Base-by-base conservation (phyloP, 352 stramenopile genomes). In the Phytophthora hybrid region DNA sequence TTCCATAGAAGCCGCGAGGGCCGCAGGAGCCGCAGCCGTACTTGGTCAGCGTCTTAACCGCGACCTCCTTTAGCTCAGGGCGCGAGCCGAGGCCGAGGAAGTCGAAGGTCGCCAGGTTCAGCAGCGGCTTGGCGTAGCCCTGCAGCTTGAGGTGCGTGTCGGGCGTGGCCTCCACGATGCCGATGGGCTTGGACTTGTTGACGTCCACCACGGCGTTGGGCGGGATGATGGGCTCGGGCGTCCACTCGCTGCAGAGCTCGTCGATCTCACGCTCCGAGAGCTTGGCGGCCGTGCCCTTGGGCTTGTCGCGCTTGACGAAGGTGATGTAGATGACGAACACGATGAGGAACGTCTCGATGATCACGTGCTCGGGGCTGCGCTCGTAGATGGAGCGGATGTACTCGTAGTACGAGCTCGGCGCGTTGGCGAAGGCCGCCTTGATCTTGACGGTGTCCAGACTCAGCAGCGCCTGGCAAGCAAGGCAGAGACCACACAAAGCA, bases 1-100 rank as follows among this genome's bases (percentile, higher is more conserved):
- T 99, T 31, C 98, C 98, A 80, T 99, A 99, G 76, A 99, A 99
- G 14, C 97, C 98, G 26, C 98, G 92, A 16, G 98, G 98, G 37
- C 98, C 98, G 70, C 98, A 99, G 31, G 92, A 98, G 18, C 98
- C 98, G 72, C 95, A 99, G 37, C 98, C 97, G 77, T 99, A 99
- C 66, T 97, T 97, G 62, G 93, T 90, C 31, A 99, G 74, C n/a
- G 97, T 90, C 37, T 93, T 83, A 8, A 89, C 71, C 4, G 96
- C 94, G 0, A 94, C 93, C 26, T 97, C 71, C 76, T 98, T 97
- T n/a, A 99, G 80, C 64, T 95, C 87, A 18, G 79, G 74, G 21
- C 89, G 87, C 26, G 76, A 87, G n/a, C 91, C 93, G 18, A 99
- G 81, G 10, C 94, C 96, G 23, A 99, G 76, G 76, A 99, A 99